These are phyloP conservation scores for Termitomyces sp. DNA, from an alignment of 768 basidiomycete genomes.

Conservation along the genomic window DNA sequence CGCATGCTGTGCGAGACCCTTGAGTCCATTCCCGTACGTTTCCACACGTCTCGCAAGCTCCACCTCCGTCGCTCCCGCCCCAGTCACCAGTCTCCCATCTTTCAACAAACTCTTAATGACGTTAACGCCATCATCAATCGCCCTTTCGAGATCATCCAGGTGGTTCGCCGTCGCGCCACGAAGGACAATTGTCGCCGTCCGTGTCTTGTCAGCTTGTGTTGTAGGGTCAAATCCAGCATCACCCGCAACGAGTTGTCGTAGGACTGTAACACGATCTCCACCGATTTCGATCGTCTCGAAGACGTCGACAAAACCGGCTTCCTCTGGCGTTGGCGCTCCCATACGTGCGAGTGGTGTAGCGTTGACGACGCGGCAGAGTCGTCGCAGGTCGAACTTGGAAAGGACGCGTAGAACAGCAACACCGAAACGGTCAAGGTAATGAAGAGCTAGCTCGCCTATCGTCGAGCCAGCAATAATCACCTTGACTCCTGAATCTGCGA, in stretches of 20 bases:
- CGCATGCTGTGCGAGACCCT: conserved; percentile 89
- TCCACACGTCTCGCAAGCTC: conserved; percentile 87
- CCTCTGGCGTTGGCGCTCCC: conserved; percentile 94
- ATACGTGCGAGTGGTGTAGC: conserved; percentile 95
- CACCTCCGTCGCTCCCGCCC: conserved; percentile 91
- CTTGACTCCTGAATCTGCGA: conserved; percentile 92
- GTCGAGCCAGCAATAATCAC: conserved; percentile 90
- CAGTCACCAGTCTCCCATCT: conserved; percentile 85
- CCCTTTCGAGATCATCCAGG: conserved; percentile 93
- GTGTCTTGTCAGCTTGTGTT: conserved; percentile 59
- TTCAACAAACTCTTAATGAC: conserved; percentile 92
- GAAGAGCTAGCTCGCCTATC: conserved; percentile 92
- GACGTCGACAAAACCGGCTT: conserved; percentile 89
- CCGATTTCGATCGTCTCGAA: conserved; percentile 96
- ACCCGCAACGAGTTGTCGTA: conserved; percentile 72
- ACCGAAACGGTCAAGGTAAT: conserved; percentile 91
- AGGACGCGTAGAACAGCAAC: conserved; percentile 96
- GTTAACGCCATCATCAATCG: conserved; percentile 94
- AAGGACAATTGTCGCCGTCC: conserved; percentile 91
- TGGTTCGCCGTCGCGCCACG: conserved; percentile 93
- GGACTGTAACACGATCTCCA: conserved; percentile 95
- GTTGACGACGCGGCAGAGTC: conserved; percentile 91
- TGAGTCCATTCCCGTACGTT: conserved; percentile 79
- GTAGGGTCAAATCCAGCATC: conserved; percentile 57
- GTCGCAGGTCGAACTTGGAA: conserved; percentile 95